These are phyloP conservation scores for Prunus yedoensis DNA, from an alignment of 331 rosid species.

Conservation along the genomic window DNA sequence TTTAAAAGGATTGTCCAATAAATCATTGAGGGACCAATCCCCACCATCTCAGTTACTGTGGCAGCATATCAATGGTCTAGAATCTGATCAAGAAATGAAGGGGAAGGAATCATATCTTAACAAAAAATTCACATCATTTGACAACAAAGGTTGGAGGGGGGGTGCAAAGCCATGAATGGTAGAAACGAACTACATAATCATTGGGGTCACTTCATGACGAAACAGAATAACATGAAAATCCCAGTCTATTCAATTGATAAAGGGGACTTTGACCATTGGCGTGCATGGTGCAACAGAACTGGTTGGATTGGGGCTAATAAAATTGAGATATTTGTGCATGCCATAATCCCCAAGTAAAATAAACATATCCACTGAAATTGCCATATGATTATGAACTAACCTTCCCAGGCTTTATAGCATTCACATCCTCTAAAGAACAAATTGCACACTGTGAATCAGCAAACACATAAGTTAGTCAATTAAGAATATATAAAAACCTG, in stretches of 20 bases:
- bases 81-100: neutral
- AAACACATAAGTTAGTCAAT: slow-evolving; percentile 15
- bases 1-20: neutral
- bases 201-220: neutral
- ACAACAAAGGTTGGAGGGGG: neutral
- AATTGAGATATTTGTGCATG: neutral
- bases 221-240: slow-evolving; percentile 3
- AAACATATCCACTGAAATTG: neutral
- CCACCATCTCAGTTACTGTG: neutral
- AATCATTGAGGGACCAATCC: neutral
- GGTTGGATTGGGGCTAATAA: too few species aligned
- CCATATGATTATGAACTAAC: slow-evolving; percentile 42
- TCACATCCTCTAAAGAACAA: slow-evolving; percentile 85
- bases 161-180: neutral
- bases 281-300: too few species aligned
- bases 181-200: neutral
- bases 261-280: too few species aligned
- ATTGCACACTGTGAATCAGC: slow-evolving; percentile 74
- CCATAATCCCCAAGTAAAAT: neutral
- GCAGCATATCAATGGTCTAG: neutral
- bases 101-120: neutral
- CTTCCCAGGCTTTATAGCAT: slow-evolving; percentile 79
- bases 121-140: neutral
- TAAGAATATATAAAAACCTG: neutral
- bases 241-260: neutral